These are phyloP conservation scores for Cladophialophora psammophila DNA, from an alignment of 2,329 filamentous ascomycete genomes.

Conservation along the genomic window DNA sequence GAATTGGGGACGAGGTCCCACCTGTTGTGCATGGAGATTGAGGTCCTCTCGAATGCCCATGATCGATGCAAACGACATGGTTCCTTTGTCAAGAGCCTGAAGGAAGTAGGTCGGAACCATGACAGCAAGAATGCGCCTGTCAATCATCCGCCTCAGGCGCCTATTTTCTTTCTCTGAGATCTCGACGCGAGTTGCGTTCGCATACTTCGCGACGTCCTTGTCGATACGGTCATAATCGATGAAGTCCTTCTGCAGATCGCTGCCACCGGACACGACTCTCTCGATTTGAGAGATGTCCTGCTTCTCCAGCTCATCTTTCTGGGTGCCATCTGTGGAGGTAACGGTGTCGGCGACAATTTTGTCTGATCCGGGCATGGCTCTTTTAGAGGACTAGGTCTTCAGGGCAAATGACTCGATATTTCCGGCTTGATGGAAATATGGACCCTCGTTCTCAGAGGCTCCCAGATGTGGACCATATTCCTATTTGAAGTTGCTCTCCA, in stretches of 20 bases:
- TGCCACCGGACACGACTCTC: conserved; percentile 55
- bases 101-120: conserved; percentile 79
- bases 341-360: conserved; percentile 20
- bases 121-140: conserved; percentile 70
- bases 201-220: conserved; percentile 74
- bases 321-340: neutral
- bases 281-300: conserved; percentile 57
- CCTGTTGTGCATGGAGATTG: conserved; percentile 53
- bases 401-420: neutral
- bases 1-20: conserved; percentile 29
- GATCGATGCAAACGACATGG: conserved; percentile 52
- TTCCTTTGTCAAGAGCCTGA: conserved; percentile 58
- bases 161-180: conserved; percentile 67
- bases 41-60: conserved; percentile 56
- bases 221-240: conserved; percentile 69
- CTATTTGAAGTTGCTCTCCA: conserved; percentile 1
- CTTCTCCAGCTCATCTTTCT: conserved; percentile 26
- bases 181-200: conserved; percentile 61
- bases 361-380: conserved; percentile 14
- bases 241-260: conserved; percentile 58
- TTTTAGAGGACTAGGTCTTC: neutral
- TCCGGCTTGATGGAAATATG: neutral
- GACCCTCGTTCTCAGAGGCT: neutral
- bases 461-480: neutral
- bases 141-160: conserved; percentile 69